Evolutionary conservation across 78 protist species (phyloP), one percentile per base, ranked within the genome.

Genomic region (Emiliania huxleyi): DNA sequence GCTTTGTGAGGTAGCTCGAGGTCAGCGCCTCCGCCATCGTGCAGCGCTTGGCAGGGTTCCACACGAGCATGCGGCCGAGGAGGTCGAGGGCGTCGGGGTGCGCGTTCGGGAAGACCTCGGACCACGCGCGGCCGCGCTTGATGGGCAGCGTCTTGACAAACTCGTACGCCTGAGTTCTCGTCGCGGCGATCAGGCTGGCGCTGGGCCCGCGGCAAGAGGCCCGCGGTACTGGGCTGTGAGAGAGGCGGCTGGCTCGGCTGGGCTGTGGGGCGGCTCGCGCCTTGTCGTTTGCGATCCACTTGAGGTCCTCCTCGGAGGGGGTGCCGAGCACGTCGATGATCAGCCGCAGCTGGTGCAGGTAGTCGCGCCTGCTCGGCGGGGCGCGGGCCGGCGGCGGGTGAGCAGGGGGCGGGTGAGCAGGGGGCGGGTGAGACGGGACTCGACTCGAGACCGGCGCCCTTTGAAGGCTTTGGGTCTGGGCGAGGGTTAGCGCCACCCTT

Each of bases 21-120:
- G 4, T 19, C n/a, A 77, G 87, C 44, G 87, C 87, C 2, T 77
- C 87, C n/a, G 6, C 87, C 48, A 77, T 40, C 23, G 87, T 19
- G 52, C 95, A 49, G 46, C 99, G 92, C 94, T 96, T 94, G 11
- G n/a, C 49, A 44, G 99, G 99, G 89, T 98, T 90, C 90, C 97
- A 98, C 0, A 26, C 26, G 62, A 99, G 96, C 98, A 99, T 94
- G 43, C 40, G 22, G 18, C 90, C 87, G 22, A 99, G 89, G 40
- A 99, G 92, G 40, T 99, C 98, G 33, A 98, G 48, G 2, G 98
- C 98, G 4, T 0, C 40, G 40, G 35, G 18, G 25, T 45, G 0
- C 18, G 91, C 95, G 2, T 79, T 48, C 29, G 94, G 92, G 69
- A 87, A 95, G 84, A 69, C 40, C 43, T 92, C 81, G n/a, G 42